Percentiles rank a stretch among this genome's conserved stretches.
Evolutionary conservation across 345 rosid genomes (phyloP).

Genomic region (Boechera divaricarpa): DNA sequence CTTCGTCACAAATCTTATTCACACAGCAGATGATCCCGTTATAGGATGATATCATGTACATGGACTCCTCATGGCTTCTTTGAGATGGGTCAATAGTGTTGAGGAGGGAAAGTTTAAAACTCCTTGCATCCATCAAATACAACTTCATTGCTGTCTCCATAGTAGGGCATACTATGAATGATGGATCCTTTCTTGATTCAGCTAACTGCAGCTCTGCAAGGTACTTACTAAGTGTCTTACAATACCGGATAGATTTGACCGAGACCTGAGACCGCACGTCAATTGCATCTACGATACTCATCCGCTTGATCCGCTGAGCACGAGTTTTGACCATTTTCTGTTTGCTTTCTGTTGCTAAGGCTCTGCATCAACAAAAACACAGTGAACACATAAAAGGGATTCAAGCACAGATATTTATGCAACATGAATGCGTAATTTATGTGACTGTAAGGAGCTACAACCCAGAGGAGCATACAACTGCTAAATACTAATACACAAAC

Average conservation of each 20-base stretch:
- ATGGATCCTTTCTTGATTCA: conserved; percentile 25
- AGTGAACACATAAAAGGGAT: conserved; percentile 15
- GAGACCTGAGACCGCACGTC: conserved; percentile 16
- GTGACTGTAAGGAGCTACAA: background rate
- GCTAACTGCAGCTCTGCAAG: conserved; percentile 27
- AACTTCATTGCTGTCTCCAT: background rate
- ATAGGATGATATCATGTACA: conserved; percentile 32
- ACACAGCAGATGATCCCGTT: conserved; percentile 31
- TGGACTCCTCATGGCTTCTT: background rate
- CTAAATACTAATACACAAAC: conserved; percentile 24
- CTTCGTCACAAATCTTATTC: background rate
- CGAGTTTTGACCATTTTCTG: conserved; percentile 39
- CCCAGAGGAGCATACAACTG: background rate
- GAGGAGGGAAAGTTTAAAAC: background rate
- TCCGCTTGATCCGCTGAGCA: background rate
- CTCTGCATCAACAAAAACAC: conserved; percentile 33
- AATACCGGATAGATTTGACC: too few relatives aligned
- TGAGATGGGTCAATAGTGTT: conserved; percentile 9
- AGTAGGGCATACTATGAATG: conserved; percentile 12
- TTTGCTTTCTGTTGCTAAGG: conserved; percentile 16
- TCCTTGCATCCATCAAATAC: conserved; percentile 7
- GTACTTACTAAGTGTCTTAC: background rate
- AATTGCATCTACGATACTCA: conserved; percentile 28
- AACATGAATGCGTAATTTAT: conserved; percentile 10
- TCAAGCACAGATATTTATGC: conserved; percentile 6